Conservation (phyloP, 768 basidiomycete genomes). For the Collybia nuda region DNA sequence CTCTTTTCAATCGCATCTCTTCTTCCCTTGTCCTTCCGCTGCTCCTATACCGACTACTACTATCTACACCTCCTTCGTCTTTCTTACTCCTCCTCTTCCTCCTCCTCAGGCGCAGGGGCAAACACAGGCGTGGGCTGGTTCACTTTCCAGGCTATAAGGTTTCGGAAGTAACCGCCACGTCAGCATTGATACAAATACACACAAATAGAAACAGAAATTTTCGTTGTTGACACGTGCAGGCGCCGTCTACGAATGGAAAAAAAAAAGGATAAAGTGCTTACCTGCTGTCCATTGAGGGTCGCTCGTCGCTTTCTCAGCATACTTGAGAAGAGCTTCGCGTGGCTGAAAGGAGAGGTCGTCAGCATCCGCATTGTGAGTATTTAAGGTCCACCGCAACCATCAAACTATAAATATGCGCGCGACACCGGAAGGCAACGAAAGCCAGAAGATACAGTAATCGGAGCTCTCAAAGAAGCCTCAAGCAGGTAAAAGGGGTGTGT, state of each 20-base stretch:
- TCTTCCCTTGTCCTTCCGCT: slow-evolving; percentile 30
- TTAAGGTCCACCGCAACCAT: slow-evolving; percentile 23
- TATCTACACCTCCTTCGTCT: slow-evolving; percentile 13
- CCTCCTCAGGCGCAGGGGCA: slow-evolving; percentile 58
- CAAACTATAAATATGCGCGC: slow-evolving; percentile 14
- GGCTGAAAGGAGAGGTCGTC: slow-evolving; percentile 57
- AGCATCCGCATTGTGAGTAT: slow-evolving; percentile 10
- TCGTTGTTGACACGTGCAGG: slow-evolving; percentile 32
- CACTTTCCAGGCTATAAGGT: slow-evolving; percentile 75
- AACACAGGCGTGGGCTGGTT: slow-evolving; percentile 91
- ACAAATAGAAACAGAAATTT: slow-evolving; percentile 30
- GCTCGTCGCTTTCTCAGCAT: slow-evolving; percentile 74
- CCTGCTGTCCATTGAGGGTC: slow-evolving; percentile 87
- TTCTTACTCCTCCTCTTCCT: slow-evolving; percentile 50
- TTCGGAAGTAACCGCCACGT: slow-evolving; percentile 64
- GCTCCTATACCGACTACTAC: slow-evolving; percentile 9
- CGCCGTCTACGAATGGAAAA: slow-evolving; percentile 14
- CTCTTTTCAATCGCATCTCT: slow-evolving; percentile 28
- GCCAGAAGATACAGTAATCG: no score
- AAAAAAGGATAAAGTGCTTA: slow-evolving; percentile 41
- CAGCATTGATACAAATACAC: slow-evolving; percentile 52
- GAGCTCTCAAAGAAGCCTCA: no score
- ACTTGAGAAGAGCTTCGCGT: slow-evolving; percentile 93
- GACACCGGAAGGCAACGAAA: background rate
- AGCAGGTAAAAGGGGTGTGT: no score